phyloP scores from a whole-genome alignment of 2,329 filamentous ascomycete species.

The Xylariaceae sp. region DNA sequence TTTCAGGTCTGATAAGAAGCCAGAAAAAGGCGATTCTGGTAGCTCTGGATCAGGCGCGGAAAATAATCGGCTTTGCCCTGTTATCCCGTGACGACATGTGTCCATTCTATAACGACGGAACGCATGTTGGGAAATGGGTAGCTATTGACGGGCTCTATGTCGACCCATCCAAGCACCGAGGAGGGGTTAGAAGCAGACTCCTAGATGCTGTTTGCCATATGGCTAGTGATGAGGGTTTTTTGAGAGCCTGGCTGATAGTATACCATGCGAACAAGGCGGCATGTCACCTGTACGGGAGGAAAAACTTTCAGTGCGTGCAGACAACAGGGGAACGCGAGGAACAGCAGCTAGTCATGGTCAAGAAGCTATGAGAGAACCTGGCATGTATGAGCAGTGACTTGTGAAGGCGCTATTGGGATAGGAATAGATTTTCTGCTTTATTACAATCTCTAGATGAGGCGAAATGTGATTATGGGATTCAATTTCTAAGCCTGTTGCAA shows the following conservation, averaged over 20 bases:
- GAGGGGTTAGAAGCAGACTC: background rate
- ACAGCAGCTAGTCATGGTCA: background rate
- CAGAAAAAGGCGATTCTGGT: background rate
- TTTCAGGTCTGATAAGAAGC: background rate
- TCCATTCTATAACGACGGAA: background rate
- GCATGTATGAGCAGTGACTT: no score
- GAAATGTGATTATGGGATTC: no score
- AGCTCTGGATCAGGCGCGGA: background rate
- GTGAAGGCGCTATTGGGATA: no score
- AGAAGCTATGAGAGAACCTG: background rate
- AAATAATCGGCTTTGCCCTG: background rate
- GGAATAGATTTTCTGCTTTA: no score
- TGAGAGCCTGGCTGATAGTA: background rate
- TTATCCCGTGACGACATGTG: background rate
- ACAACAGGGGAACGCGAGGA: background rate
- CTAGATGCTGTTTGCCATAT: background rate
- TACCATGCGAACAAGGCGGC: background rate
- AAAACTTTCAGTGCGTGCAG: background rate
- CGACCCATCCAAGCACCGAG: background rate
- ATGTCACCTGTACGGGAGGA: background rate
- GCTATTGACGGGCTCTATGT: background rate
- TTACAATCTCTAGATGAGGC: no score
- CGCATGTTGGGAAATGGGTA: background rate
- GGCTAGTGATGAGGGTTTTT: background rate
- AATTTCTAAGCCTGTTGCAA: no score